A percentile compares a stretch with the other conserved stretches of the same genome.
phyloP scores from a whole-genome alignment of 345 rosid genomes.

The Garcia nutans region DNA sequence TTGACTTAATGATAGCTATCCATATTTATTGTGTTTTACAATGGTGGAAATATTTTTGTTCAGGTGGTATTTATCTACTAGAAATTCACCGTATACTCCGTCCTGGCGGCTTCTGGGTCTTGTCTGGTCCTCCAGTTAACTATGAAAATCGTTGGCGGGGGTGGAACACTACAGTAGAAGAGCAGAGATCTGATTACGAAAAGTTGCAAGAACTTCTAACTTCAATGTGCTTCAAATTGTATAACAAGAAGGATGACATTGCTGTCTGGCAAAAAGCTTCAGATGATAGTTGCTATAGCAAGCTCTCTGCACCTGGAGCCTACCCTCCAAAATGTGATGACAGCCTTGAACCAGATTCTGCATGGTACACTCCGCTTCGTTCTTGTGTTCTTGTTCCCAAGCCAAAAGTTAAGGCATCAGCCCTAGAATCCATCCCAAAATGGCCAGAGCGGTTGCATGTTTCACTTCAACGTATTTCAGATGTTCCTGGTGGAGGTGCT shows the following conservation, averaged over 20 bases:
- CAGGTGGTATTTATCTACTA: conserved; percentile 94
- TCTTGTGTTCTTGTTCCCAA: conserved; percentile 85
- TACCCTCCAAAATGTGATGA: conserved; percentile 94
- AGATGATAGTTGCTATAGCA: conserved; percentile 63
- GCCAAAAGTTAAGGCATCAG: conserved; percentile 58
- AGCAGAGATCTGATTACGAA: conserved; percentile 82
- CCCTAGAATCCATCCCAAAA: conserved; percentile 58
- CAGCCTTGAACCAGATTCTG: conserved; percentile 94
- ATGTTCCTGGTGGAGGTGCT: conserved; percentile 63
- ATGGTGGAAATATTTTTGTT: conserved; percentile 12
- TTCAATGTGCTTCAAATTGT: conserved; percentile 92
- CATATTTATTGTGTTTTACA: conserved; percentile 4
- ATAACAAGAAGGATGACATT: conserved; percentile 79
- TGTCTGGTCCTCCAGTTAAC: conserved; percentile 97
- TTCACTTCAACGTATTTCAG: conserved; percentile 74
- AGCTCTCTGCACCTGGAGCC: conserved; percentile 61
- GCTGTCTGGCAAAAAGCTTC: conserved; percentile 93
- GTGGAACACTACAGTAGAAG: conserved; percentile 95
- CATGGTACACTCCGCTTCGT: conserved; percentile 95
- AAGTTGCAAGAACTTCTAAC: conserved; percentile 71
- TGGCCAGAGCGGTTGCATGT: conserved; percentile 82
- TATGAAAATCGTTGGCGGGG: conserved; percentile 90
- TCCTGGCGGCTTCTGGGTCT: conserved; percentile 98
- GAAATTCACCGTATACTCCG: conserved; percentile 91
- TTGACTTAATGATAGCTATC: not conserved